A percentile compares a stretch with the other conserved stretches of the same genome.
These are phyloP conservation scores for Euphrasia arctica DNA, from an alignment of 305 asterid genomes.

Conservation along the genomic window DNA sequence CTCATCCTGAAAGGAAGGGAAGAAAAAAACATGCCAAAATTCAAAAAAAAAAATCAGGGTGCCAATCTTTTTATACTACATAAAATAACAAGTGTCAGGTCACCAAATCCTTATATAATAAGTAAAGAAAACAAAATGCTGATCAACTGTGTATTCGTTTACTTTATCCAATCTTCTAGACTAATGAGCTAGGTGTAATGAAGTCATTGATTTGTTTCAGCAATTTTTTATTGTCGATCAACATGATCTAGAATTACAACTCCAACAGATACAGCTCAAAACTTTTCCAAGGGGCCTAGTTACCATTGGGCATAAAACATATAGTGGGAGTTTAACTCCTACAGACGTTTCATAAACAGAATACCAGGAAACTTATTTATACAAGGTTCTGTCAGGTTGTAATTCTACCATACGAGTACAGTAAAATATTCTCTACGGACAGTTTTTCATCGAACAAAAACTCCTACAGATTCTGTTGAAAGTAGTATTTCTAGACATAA, in stretches of 20 bases:
- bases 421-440: not conserved
- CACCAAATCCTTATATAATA: too few relatives aligned
- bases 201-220: too few relatives aligned
- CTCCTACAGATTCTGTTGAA: not conserved
- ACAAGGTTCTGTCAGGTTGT: not conserved
- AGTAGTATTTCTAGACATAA: not conserved
- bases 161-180: too few relatives aligned
- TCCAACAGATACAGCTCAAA: too few relatives aligned
- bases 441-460: not conserved
- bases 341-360: not conserved
- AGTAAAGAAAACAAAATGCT: too few relatives aligned
- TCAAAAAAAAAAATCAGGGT: not conserved
- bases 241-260: too few relatives aligned
- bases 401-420: not conserved
- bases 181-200: too few relatives aligned
- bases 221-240: too few relatives aligned
- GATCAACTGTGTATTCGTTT: too few relatives aligned
- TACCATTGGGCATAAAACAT: not conserved
- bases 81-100: too few relatives aligned
- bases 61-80: not conserved
- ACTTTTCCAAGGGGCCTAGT: too few relatives aligned
- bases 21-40: not conserved
- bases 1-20: constrained; percentile 50
- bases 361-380: not conserved
- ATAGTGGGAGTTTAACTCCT: too few relatives aligned